These are phyloP conservation scores for Vigna angularis DNA, from an alignment of 306 rosid genomes.

Conservation along the genomic window DNA sequence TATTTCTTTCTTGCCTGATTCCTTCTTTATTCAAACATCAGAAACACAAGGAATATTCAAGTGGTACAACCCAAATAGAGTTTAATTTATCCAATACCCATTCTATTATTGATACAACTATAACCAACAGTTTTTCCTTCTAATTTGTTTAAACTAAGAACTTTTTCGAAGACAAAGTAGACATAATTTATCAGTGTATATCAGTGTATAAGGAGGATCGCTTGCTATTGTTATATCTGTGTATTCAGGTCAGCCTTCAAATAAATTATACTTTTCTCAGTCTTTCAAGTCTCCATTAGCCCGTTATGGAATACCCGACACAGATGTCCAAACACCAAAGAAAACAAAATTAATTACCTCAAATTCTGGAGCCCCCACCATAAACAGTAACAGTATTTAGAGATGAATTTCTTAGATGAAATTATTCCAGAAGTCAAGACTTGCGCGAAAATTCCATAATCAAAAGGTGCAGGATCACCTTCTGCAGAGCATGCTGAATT, in stretches of 20 bases:
- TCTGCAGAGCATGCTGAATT: constrained; percentile 51
- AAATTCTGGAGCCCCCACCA: constrained; percentile 99
- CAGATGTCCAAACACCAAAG: constrained; percentile 12
- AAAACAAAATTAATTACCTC: constrained; percentile 60
- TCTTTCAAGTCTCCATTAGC: constrained; percentile 6
- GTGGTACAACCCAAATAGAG: constrained; percentile 8
- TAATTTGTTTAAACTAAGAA: not conserved
- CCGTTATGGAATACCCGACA: constrained; percentile 4
- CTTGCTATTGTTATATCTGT: not conserved
- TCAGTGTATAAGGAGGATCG: not conserved
- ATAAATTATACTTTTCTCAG: constrained; percentile 7
- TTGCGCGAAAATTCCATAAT: constrained; percentile 78
- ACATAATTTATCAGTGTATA: no score
- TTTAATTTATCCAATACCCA: constrained; percentile 10
- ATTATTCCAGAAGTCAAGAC: constrained; percentile 74
- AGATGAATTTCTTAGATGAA: constrained; percentile 67
- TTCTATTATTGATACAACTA: constrained; percentile 11
- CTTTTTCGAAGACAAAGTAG: not conserved
- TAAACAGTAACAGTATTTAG: constrained; percentile 91
- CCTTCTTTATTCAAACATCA: not conserved
- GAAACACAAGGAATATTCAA: constrained; percentile 8
- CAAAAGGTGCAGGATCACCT: constrained; percentile 53
- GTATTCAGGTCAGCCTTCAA: constrained; percentile 21
- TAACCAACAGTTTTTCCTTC: constrained; percentile 17
- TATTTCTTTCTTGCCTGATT: not conserved